Evolutionary conservation across 257 asterid genomes (phyloP).

Genomic region (Forsythia viridissima): DNA sequence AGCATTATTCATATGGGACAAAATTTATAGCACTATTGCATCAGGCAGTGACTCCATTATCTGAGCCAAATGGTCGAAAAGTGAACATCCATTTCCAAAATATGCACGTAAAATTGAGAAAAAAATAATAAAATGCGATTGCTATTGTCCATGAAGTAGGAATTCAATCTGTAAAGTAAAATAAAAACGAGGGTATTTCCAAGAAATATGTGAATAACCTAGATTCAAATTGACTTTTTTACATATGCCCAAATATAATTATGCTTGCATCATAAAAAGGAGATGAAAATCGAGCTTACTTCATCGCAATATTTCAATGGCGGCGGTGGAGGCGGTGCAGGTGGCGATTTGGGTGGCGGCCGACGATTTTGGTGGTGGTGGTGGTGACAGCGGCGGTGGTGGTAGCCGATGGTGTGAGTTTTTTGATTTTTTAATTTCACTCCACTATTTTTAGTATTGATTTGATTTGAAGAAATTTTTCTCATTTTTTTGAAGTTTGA

Average conservation of each 20-base stretch:
- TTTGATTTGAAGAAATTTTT: too few species aligned
- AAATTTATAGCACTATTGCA: slow-evolving; percentile 65
- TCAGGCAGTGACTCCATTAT: slow-evolving; percentile 88
- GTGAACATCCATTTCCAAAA: slow-evolving; percentile 22
- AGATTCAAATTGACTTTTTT: slow-evolving; percentile 8
- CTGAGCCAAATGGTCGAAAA: slow-evolving; percentile 52
- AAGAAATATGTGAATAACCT: not conserved
- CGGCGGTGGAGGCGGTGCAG: too few species aligned
- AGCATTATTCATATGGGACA: slow-evolving; percentile 65
- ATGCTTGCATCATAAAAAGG: not conserved
- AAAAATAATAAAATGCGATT: not conserved
- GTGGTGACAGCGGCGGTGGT: too few species aligned
- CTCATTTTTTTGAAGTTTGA: too few species aligned
- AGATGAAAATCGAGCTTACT: slow-evolving; percentile 29
- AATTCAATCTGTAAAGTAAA: not conserved
- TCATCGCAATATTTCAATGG: slow-evolving; percentile 8
- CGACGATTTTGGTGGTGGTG: too few species aligned
- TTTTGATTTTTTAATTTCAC: too few species aligned
- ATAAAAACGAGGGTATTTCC: not conserved
- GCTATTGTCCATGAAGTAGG: not conserved
- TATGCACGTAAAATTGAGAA: not conserved
- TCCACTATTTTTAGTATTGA: too few species aligned
- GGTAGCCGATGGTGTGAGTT: too few species aligned
- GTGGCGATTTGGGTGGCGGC: too few species aligned
- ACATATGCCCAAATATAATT: not conserved